Percentiles rank a stretch among this genome's conserved stretches.
Evolutionary conservation across 2,329 filamentous ascomycete species (phyloP).

Genomic region (Ophiobolus disseminans): DNA sequence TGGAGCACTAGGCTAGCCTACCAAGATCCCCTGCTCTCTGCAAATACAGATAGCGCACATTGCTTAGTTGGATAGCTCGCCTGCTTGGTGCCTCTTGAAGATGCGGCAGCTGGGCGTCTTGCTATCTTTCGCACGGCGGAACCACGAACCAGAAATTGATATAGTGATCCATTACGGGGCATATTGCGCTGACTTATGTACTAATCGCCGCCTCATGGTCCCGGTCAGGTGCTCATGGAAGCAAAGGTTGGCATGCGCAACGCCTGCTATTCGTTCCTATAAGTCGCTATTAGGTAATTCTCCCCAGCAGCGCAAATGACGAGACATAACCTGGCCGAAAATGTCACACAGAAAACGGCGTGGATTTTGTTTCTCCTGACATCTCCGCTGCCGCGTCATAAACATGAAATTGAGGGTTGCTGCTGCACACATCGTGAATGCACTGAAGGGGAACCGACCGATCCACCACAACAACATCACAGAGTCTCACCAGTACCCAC

Average conservation of each 20-base stretch:
- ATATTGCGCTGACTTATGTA: slow-evolving; percentile 28
- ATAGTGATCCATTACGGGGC: slow-evolving; percentile 23
- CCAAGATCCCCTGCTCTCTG: slow-evolving; percentile 11
- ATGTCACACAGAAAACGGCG: slow-evolving; percentile 36
- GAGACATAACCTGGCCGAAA: slow-evolving; percentile 27
- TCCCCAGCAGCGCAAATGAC: slow-evolving; percentile 36
- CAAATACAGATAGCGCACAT: slow-evolving; percentile 19
- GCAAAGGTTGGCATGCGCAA: slow-evolving; percentile 34
- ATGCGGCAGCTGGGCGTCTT: slow-evolving; percentile 3
- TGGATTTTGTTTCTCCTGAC: slow-evolving; percentile 39
- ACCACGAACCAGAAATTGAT: slow-evolving; percentile 14
- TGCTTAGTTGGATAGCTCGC: slow-evolving; percentile 9
- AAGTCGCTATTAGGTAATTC: slow-evolving; percentile 47
- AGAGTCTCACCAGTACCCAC: neutral
- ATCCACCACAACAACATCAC: slow-evolving; percentile 1
- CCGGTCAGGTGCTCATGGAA: slow-evolving; percentile 31
- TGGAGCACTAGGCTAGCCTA: slow-evolving; percentile 27
- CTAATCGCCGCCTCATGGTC: slow-evolving; percentile 14
- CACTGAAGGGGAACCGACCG: neutral
- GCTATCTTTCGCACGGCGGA: slow-evolving; percentile 8
- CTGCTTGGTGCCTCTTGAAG: slow-evolving; percentile 9
- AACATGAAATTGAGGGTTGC: slow-evolving; percentile 18
- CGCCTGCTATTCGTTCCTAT: slow-evolving; percentile 42
- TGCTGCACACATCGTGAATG: slow-evolving; percentile 7
- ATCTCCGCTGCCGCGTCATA: slow-evolving; percentile 36